phyloP scores from a whole-genome alignment of 169 alveolate species.

The Plasmodium cynomolgi region DNA sequence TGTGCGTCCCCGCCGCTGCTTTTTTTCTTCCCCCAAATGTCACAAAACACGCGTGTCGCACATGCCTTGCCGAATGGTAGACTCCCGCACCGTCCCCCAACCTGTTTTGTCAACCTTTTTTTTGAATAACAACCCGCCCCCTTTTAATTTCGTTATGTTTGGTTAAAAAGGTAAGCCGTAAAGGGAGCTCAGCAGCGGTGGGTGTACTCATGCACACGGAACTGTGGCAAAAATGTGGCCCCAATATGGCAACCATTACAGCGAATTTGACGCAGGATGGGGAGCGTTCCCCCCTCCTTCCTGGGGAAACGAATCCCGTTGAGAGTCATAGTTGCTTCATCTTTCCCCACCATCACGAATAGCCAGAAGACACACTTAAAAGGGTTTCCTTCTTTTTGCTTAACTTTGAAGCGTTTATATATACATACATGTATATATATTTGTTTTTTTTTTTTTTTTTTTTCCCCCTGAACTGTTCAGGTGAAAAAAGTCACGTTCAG shows the following conservation, averaged over 20 bases:
- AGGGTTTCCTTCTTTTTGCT: background rate
- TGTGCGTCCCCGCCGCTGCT: background rate
- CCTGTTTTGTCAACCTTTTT: background rate
- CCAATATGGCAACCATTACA: background rate
- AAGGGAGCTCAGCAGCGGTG: background rate
- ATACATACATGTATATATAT: background rate
- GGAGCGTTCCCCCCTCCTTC: background rate
- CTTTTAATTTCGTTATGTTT: background rate
- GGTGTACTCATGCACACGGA: background rate
- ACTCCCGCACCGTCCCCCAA: background rate
- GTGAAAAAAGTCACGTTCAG: constrained; percentile 5
- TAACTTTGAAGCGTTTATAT: background rate
- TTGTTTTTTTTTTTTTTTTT: background rate
- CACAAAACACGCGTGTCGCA: background rate
- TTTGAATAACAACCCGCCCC: background rate
- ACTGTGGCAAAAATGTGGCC: background rate
- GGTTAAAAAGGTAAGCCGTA: background rate
- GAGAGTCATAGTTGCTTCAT: background rate
- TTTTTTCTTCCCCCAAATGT: background rate
- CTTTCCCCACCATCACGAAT: background rate
- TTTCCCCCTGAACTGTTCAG: background rate
- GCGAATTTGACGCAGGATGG: background rate
- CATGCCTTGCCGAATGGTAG: background rate
- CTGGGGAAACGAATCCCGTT: background rate
- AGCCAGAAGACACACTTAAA: background rate